phyloP scores from a whole-genome alignment of 441 rosid species.

The Sinapis alba region DNA sequence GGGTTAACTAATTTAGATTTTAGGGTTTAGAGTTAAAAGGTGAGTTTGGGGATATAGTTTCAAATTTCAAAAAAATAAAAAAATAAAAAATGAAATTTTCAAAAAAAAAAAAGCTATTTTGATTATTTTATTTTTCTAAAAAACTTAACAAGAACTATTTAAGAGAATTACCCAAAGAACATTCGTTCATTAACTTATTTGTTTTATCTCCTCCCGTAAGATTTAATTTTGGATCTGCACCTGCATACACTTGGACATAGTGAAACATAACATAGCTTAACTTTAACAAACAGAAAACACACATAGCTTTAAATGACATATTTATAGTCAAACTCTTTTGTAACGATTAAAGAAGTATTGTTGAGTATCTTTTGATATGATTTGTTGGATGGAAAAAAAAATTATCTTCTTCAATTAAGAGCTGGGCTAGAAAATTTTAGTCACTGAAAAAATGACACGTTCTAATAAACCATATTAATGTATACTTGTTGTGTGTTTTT shows the following conservation, averaged over 20 bases:
- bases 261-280: neutral
- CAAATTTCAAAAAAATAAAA: no score
- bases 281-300: neutral
- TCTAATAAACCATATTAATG: neutral
- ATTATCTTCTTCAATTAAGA: neutral
- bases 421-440: neutral
- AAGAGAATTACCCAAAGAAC: no score
- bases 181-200: neutral
- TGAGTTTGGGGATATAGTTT: no score
- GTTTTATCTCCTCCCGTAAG: neutral
- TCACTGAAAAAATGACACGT: neutral
- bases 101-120: no score
- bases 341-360: neutral
- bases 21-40: no score
- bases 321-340: neutral
- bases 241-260: neutral
- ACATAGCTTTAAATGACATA: neutral
- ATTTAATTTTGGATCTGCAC: neutral
- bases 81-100: no score
- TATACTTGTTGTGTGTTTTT: no score
- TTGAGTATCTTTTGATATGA: neutral
- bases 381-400: neutral
- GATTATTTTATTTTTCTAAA: no score
- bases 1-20: no score
- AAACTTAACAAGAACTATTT: no score